Evolutionary conservation across 306 rosid genomes (phyloP).

Genomic region (Dryas alaskensis): DNA sequence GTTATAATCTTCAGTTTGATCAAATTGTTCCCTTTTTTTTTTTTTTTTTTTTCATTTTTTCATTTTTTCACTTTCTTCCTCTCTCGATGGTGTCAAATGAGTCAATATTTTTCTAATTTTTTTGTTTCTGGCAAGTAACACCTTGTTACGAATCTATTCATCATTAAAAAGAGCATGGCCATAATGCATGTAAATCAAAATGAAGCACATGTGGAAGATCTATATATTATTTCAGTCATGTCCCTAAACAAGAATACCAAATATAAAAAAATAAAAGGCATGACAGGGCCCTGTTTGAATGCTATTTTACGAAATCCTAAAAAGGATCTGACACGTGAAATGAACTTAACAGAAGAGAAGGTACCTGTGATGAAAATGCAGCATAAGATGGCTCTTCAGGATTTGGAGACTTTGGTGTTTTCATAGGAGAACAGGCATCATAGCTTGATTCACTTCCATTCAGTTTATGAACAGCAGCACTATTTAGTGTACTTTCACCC

Average conservation of each 20-base stretch:
- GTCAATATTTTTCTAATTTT: neutral
- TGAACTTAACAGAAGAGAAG: constrained; percentile 5
- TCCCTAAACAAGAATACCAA: neutral
- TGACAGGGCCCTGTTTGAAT: neutral
- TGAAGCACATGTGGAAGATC: neutral
- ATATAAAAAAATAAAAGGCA: neutral
- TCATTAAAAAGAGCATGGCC: neutral
- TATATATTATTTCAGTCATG: neutral
- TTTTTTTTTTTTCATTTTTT: neutral
- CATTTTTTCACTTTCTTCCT: neutral
- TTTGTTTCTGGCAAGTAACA: neutral
- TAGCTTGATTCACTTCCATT: constrained; percentile 66
- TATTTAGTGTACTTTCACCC: constrained; percentile 37
- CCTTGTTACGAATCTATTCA: neutral
- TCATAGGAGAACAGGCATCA: constrained; percentile 46
- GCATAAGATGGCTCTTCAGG: constrained; percentile 40
- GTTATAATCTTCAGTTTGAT: neutral
- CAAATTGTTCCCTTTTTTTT: neutral
- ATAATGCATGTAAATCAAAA: neutral
- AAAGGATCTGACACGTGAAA: neutral
- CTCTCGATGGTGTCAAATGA: neutral
- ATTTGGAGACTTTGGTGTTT: constrained; percentile 51
- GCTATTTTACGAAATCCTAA: neutral
- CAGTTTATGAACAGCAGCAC: constrained; percentile 54
- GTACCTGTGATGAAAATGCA: constrained; percentile 50